Base-by-base conservation (phyloP, 1,284 basidiomycete species). In the Kalmanozyma brasiliensis region DNA sequence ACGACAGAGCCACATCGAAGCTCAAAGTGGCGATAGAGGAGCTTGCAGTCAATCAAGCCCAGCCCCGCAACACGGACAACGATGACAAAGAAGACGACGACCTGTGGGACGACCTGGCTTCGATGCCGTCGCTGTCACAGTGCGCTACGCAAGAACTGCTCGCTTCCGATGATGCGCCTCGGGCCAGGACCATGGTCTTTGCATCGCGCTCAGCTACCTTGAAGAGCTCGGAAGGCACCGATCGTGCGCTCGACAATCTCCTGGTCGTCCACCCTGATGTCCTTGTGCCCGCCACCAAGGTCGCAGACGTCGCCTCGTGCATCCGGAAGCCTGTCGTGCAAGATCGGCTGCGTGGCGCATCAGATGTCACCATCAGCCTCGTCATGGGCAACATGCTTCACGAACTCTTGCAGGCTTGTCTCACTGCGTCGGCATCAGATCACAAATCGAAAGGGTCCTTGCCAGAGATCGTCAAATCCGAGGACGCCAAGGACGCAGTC, bases 371-470 rank as follows among this genome's bases (percentile, higher is more conserved):
- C n/a, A 33, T 68, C 33, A 57, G 62, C 33, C 56, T 80, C 7
- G 67, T 79, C 23, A 69, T 80, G 67, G 79, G 79, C 9, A 77
- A 60, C 33, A 74, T 80, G 69, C 70, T 80, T 1, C 79, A 81
- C 48, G 77, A 72, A 22, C 51, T 81, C 14, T 52, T 81, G 8
- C 79, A 81, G 47, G 76, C 77, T 1, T 81, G 78, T 36, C 58
- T 81, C 14, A 65, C 72, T 2, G 76, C 58, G 1, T 29, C 49
- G 20, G 2, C 46, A 13, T 8, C 38, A 23, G 29, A 20, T 26
- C 7, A 23, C 9, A 10, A 2, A n/a, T n/a, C 24, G 6, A n/a
- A 43, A n/a, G 10, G 9, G 1, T 37, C 29, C 8, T 4, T 36
- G 17, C 29, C 34, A 2, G 17, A 30, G 2, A 19, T 33, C 7